Evolutionary conservation across 176 grass and related monocot species (phyloP), one percentile per base, ranked within the genome.

Genomic region (Rhynchospora pubera): DNA sequence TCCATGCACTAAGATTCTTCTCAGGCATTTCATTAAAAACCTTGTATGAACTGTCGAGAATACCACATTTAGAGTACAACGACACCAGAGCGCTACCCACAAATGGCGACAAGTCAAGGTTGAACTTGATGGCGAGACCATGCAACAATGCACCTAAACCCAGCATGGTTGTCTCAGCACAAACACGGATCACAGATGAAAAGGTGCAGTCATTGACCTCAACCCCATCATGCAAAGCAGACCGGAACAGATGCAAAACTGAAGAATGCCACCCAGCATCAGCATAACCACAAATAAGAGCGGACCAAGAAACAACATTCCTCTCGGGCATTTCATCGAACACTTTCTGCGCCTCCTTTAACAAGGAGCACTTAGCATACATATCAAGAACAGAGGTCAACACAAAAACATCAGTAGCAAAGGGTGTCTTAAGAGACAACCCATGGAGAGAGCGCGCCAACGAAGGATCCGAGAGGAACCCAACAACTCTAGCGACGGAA

Each of bases 221-320:
- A 53, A 92, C 85, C 26, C 67, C 89, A 65, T 93, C 85, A 5
- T 53, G 61, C 34, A 98, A 88, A 2, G 96, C 92, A 9, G 83
- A 82, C 44, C 83, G 84, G 72, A 98, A 93, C 60, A 93, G 59
- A 23, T 5, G 18, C 14, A 95, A 53, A 0, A 90, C 90, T 1
- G 74, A 77, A 28, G 75, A 45, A 34, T 91, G 78, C 71, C 95
- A 79, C 62, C 85, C 87, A 3, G 86, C 78, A 28, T 94, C 90
- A 14, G 91, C 78, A 22, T 91, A 91, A 11, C 92, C 92, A 30
- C 79, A 88, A 7, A 98, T 95, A 9, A 99, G 84, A 3, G 92
- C 86, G 1, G 89, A 95, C 96, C 92, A 99, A 18, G 96, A 99
- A 46, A 99, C 96, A n/a, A 99, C 90, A 66, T 99, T 99, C 26